Evolutionary conservation across 768 basidiomycete species (phyloP), one percentile per base, ranked within the genome.

Genomic region (Lactarius hatsudake): DNA sequence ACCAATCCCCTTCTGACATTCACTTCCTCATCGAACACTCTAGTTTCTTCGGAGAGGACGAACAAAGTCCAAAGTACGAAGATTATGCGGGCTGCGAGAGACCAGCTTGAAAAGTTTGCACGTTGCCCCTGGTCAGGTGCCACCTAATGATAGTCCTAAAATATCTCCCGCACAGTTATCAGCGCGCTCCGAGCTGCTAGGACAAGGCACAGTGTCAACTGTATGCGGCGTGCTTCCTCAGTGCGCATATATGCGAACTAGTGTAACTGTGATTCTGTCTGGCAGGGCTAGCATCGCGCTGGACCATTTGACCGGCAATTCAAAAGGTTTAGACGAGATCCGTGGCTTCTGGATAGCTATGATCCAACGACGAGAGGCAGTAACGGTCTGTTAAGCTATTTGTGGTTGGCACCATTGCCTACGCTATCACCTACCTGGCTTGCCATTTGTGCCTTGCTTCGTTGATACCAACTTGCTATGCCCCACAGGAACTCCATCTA

Each of bases 91-190:
- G 58, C 57, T 26, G 61, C 32, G n/a, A 30, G 55, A 69, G 36
- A 56, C 30, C 59, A 72, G 40, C 42, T 61, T 54, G 67, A 59
- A 56, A 68, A 64, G 34, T 28, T 60, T 42, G 67, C 45, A 60
- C 40, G 43, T 58, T 18, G 5, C 48, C 9, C 20, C 56, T 28
- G 34, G 32, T 67, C 30, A 40, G 56, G 4, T 58, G 40, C 30
- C 23, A 48, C 26, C 10, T 5, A 55, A 30, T 26, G 32, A 13
- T 23, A 18, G 38, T 20, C 28, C n/a, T 53, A 53, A 23, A 15
- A 36, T 36, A 4, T 32, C 5, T 5, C 38, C 30, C 20, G 28
- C 32, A 30, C 23, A 68, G 67, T 20, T 68, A 28, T 68, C 67
- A 34, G 36, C 43, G 43, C 62, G 59, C 26, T 28, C 53, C 9